phyloP scores from a whole-genome alignment of 768 basidiomycete species.

The Auriscalpium microsporum region DNA sequence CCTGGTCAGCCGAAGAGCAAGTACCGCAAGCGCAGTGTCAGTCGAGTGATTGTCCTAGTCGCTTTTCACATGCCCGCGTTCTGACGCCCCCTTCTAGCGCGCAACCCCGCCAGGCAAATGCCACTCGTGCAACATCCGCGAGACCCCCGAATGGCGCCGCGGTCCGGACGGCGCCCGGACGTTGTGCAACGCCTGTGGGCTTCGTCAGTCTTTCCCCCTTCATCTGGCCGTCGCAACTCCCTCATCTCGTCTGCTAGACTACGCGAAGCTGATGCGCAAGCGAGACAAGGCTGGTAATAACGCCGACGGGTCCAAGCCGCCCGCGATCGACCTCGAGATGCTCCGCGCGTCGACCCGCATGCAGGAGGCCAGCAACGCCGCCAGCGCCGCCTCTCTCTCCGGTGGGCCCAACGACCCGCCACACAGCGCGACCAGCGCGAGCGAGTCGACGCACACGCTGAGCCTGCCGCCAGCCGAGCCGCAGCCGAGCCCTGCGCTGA shows the following conservation, averaged over 20 bases:
- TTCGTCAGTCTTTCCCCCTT: conserved; percentile 47
- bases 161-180: conserved; percentile 81
- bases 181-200: conserved; percentile 77
- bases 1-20: conserved; percentile 61
- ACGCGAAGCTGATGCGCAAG: conserved; percentile 77
- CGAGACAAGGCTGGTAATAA: conserved; percentile 49
- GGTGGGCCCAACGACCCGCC: conserved; percentile 11
- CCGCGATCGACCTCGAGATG: conserved; percentile 65
- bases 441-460: neutral
- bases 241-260: conserved; percentile 38
- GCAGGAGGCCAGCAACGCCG: conserved; percentile 6
- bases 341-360: conserved; percentile 46
- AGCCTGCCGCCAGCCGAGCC: neutral
- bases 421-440: neutral
- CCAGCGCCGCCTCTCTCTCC: neutral
- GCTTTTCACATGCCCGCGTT: conserved; percentile 17
- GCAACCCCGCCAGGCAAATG: conserved; percentile 83
- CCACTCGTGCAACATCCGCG: conserved; percentile 79
- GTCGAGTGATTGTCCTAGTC: conserved; percentile 22
- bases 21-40: conserved; percentile 79
- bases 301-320: conserved; percentile 39
- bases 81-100: conserved; percentile 39
- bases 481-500: conserved; percentile 10
- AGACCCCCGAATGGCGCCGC: conserved; percentile 84
- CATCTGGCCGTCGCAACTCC: conserved; percentile 1